Base-by-base conservation (phyloP, 306 rosid species). In the Bauhinia variegata region DNA sequence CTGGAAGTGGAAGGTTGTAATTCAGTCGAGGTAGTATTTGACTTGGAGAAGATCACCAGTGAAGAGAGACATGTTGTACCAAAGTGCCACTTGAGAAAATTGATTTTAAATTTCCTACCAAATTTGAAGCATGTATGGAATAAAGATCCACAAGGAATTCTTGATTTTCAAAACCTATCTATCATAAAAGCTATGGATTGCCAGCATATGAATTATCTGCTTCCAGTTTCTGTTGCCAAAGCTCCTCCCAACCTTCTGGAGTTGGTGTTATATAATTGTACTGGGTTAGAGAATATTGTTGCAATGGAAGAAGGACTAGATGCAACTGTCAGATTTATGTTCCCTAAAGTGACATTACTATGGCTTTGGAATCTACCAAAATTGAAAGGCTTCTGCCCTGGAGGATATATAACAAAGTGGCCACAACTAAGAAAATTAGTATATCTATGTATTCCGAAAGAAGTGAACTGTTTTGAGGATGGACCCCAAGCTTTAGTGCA, bases 61-160 rank as follows among this genome's bases (percentile, higher is more conserved):
- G 0, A 15, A 6, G 8, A 39, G 9, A 10, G 7, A 31, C 15
- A 0, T 31, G n/a, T n/a, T n/a, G 4, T 49, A 4, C 16, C 8
- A 4, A 11, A 11, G 1, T 17, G 3, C 2, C 46, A 12, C 0
- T 49, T 75, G 48, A 57, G 36, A 51, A 56, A 59, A 16, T 15
- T 75, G 46, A 50, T 56, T 36, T 50, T 75, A n/a, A 23, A 3
- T 8, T 19, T n/a, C 15, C 49, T 65, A 5, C 62, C 54, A 0
- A 65, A 74, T 14, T 43, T 74, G 13, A 65, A 74, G 47, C 55
- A 67, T 6, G 14, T 75, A 28, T 75, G 79, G 74, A 75, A 59
- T 32, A 15, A 37, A 42, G 48, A 58, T 12, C 79, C 74, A 0
- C 13, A 39, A 1, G 44, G 36, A 55, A 1, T 9, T 8, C 17